Percentiles rank a stretch among this genome's conserved stretches.
phyloP scores from a whole-genome alignment of 345 rosid genomes.

The Melaleuca quinquenervia region DNA sequence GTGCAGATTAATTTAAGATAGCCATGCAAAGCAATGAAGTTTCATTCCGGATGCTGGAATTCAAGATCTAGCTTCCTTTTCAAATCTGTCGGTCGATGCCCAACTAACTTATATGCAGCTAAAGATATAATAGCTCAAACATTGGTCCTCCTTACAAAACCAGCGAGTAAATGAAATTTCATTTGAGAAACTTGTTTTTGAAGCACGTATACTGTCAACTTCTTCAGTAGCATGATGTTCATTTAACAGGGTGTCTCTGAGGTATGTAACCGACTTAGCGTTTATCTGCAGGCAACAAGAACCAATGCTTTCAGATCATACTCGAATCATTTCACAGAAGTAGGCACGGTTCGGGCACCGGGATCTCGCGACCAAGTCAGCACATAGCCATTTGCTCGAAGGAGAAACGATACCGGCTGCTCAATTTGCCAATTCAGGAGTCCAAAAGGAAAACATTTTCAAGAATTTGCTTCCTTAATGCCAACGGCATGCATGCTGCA shows the following conservation, averaged over 20 bases:
- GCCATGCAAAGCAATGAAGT: background rate
- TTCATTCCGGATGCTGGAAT: constrained; percentile 50
- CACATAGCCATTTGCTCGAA: too few species aligned
- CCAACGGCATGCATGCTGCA: too few species aligned
- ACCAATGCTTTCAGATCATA: too few species aligned
- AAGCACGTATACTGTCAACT: background rate
- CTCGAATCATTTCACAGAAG: too few species aligned
- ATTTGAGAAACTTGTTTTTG: background rate
- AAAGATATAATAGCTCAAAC: background rate
- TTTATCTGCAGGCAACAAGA: too few species aligned
- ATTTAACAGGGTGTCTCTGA: background rate
- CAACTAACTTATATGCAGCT: background rate
- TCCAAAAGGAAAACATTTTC: too few species aligned
- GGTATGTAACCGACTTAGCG: background rate
- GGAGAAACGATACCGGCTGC: too few species aligned
- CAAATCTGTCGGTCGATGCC: background rate
- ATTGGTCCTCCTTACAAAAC: background rate
- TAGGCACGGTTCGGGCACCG: too few species aligned
- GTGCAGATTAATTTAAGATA: background rate
- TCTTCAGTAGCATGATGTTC: background rate
- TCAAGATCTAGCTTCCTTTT: constrained; percentile 95
- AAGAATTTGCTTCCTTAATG: too few species aligned
- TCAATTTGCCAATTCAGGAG: too few species aligned
- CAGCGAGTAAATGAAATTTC: background rate
- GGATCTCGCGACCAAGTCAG: too few species aligned